phyloP scores from a whole-genome alignment of 495 filamentous ascomycete species.

The Sordaria brevicollis region DNA sequence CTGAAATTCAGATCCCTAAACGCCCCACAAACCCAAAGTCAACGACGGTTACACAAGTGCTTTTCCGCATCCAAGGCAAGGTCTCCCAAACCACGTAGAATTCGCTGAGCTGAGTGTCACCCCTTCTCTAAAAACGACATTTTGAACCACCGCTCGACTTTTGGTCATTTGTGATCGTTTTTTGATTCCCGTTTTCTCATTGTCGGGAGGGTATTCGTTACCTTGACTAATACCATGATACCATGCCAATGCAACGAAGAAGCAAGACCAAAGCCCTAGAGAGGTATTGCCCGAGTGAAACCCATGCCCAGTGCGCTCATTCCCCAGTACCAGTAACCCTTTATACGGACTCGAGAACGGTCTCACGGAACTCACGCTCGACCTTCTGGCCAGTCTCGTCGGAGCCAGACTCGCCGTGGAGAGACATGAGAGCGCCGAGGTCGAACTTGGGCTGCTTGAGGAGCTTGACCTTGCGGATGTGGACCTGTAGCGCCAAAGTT shows the following conservation, averaged over 20 bases:
- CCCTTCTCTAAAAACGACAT: neutral
- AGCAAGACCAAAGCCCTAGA: constrained; percentile 34
- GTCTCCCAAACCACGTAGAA: constrained; percentile 1
- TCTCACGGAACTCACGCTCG: constrained; percentile 98
- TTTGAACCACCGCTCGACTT: constrained; percentile 11
- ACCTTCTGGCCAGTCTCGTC: constrained; percentile 98
- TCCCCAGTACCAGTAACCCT: constrained; percentile 30
- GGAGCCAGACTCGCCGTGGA: constrained; percentile 93
- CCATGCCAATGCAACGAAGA: constrained; percentile 49
- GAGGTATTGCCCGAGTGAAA: constrained; percentile 44
- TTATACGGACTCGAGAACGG: constrained; percentile 87
- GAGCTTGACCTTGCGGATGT: constrained; percentile 99
- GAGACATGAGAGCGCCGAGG: constrained; percentile 83
- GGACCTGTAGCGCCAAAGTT: constrained; percentile 53
- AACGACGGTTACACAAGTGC: neutral
- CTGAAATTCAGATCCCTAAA: neutral
- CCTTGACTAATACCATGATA: constrained; percentile 38
- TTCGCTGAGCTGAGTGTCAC: neutral
- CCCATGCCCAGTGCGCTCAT: constrained; percentile 34
- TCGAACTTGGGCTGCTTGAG: constrained; percentile 98
- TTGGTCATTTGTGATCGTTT: constrained; percentile 21
- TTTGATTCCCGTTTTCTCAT: constrained; percentile 28
- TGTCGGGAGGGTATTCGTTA: constrained; percentile 29
- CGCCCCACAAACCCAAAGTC: neutral
- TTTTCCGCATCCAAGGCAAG: neutral